These are phyloP conservation scores for Paraphoma sp. DNA, from an alignment of 2,329 filamentous ascomycete species.

Conservation along the genomic window DNA sequence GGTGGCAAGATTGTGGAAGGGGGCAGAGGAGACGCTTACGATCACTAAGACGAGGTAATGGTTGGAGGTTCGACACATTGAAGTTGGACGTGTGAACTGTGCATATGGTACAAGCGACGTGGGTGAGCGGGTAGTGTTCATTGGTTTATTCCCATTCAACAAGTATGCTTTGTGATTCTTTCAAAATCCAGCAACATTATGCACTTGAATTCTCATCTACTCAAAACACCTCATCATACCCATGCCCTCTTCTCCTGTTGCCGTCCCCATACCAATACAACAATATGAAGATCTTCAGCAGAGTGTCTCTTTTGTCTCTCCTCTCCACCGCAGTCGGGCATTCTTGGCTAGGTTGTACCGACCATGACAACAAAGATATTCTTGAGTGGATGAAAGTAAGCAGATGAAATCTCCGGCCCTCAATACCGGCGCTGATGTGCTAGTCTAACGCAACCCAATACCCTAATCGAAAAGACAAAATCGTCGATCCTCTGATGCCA, in stretches of 20 bases:
- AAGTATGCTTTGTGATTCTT: not conserved
- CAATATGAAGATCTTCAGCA: not conserved
- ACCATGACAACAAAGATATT: slow-evolving; percentile 30
- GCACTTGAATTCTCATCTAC: not conserved
- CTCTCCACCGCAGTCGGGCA: slow-evolving; percentile 18
- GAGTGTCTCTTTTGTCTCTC: not conserved
- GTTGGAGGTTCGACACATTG: not conserved
- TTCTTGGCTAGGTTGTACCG: slow-evolving; percentile 34
- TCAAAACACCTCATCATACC: not conserved
- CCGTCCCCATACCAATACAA: not conserved
- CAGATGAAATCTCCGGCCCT: not conserved
- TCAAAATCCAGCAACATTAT: not conserved
- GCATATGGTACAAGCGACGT: no score
- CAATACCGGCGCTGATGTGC: not conserved
- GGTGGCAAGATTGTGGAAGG: not conserved
- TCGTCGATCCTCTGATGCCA: slow-evolving; percentile 13
- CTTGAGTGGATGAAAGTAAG: slow-evolving; percentile 26
- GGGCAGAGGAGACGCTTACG: not conserved
- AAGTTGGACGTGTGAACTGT: no score
- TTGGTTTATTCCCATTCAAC: no score
- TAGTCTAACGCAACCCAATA: not conserved
- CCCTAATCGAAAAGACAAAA: not conserved
- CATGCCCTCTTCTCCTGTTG: not conserved
- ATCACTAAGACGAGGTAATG: not conserved
- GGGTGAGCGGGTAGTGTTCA: no score